Percentiles rank a stretch among this genome's conserved stretches.
Evolutionary conservation across 2,329 filamentous ascomycete genomes (phyloP).

Genomic region (Chaetomium olivaceum): DNA sequence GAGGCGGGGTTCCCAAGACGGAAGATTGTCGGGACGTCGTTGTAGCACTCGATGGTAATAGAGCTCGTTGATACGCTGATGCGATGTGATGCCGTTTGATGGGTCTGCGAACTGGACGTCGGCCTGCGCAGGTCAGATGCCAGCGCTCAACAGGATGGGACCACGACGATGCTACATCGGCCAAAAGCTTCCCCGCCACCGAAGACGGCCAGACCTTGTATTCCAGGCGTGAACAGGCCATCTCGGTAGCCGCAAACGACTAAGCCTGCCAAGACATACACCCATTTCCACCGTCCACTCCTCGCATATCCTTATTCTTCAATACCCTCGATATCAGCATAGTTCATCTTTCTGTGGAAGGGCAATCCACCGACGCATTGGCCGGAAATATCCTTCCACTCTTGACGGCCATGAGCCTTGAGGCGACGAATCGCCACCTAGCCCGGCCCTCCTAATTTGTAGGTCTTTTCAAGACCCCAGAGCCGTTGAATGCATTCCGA

Average conservation of each 20-base stretch:
- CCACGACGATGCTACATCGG: neutral
- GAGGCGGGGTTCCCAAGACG: neutral
- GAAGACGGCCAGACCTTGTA: neutral
- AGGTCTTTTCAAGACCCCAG: neutral
- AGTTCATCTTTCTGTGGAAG: neutral
- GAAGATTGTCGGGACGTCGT: neutral
- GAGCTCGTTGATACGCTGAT: neutral
- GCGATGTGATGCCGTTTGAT: neutral
- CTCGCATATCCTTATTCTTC: too few relatives aligned
- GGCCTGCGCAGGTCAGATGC: neutral
- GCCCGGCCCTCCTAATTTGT: neutral
- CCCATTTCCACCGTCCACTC: too few relatives aligned
- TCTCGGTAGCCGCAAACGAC: too few relatives aligned
- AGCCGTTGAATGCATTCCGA: neutral
- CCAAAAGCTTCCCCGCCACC: constrained; percentile 4
- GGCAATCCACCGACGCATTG: neutral
- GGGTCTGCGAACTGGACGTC: neutral
- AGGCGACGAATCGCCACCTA: neutral
- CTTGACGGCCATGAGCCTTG: neutral
- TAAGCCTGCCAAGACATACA: too few relatives aligned
- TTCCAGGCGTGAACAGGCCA: too few relatives aligned
- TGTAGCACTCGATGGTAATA: neutral
- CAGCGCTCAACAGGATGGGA: neutral
- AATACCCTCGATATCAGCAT: too few relatives aligned
- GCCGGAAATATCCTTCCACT: neutral